These are phyloP conservation scores for Tulasnella sp. DNA, from an alignment of 768 basidiomycete species.

Conservation along the genomic window DNA sequence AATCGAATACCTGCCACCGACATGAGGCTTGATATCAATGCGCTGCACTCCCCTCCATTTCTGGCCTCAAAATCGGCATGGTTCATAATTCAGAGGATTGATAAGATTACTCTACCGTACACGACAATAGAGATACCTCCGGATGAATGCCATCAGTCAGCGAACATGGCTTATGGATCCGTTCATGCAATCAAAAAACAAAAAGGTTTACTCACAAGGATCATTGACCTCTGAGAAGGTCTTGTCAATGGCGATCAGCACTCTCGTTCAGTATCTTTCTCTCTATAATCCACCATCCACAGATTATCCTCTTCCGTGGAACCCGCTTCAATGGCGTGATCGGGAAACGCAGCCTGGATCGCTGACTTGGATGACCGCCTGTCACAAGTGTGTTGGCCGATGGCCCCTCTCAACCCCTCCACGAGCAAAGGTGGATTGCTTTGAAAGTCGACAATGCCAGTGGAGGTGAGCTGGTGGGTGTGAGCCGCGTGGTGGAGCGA, in stretches of 20 bases:
- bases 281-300: too few species aligned
- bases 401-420: conserved; percentile 57
- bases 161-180: too few species aligned
- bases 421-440: conserved; percentile 41
- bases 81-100: conserved; percentile 39
- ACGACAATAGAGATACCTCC: conserved; percentile 57
- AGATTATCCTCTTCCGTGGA: conserved; percentile 61
- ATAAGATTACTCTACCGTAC: conserved; percentile 52
- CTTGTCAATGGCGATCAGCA: too few species aligned
- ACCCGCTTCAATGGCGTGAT: conserved; percentile 42
- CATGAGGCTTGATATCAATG: neutral
- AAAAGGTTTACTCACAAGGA: too few species aligned
- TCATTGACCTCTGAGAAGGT: too few species aligned
- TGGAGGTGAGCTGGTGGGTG: conserved; percentile 46
- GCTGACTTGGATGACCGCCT: conserved; percentile 40
- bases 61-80: conserved; percentile 38
- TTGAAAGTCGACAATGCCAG: conserved; percentile 25
- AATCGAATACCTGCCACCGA: neutral
- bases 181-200: too few species aligned
- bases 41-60: conserved; percentile 45
- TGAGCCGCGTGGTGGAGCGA: conserved; percentile 51
- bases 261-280: too few species aligned
- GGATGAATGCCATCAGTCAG: too few species aligned
- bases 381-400: conserved; percentile 62
- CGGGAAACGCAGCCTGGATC: conserved; percentile 40